Percentiles rank a stretch among this genome's conserved stretches.
Conservation (phyloP, 192 early-diverging fungal species). For the Coemansia sp. region DNA sequence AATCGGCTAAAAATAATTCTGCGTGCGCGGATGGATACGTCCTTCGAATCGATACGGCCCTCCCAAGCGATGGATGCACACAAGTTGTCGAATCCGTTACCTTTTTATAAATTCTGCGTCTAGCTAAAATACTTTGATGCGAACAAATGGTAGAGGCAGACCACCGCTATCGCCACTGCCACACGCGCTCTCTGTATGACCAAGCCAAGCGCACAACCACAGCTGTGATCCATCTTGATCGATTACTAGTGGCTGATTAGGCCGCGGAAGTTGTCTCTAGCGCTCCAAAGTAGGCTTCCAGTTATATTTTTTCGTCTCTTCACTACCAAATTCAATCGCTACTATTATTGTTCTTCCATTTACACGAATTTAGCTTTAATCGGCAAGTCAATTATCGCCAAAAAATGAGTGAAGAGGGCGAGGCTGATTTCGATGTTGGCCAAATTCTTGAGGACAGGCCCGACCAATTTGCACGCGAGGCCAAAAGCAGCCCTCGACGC, state of each 20-base stretch:
- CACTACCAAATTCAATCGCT: neutral
- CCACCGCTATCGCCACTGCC: neutral
- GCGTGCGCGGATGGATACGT: conserved; percentile 6
- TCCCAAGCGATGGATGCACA: conserved; percentile 3
- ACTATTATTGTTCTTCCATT: neutral
- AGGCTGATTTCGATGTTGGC: conserved; percentile 46
- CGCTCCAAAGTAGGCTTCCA: neutral
- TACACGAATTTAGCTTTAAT: neutral
- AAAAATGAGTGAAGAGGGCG: conserved; percentile 56
- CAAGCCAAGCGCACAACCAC: neutral
- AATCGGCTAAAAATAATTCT: conserved; percentile 6
- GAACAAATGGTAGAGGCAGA: conserved; percentile 7
- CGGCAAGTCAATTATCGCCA: neutral
- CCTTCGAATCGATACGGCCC: conserved; percentile 1
- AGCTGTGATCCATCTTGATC: neutral
- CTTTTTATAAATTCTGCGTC: conserved; percentile 8
- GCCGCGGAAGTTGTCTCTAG: neutral
- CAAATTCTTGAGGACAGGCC: conserved; percentile 21
- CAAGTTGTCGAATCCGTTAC: conserved; percentile 10
- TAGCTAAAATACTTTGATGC: conserved; percentile 6
- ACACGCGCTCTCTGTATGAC: neutral
- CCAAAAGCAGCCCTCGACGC: neutral
- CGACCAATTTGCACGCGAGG: neutral
- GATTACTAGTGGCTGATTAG: neutral
- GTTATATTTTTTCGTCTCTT: neutral